These are phyloP conservation scores for Annulohypoxylon nitens DNA, from an alignment of 495 filamentous ascomycete species.

Conservation along the genomic window DNA sequence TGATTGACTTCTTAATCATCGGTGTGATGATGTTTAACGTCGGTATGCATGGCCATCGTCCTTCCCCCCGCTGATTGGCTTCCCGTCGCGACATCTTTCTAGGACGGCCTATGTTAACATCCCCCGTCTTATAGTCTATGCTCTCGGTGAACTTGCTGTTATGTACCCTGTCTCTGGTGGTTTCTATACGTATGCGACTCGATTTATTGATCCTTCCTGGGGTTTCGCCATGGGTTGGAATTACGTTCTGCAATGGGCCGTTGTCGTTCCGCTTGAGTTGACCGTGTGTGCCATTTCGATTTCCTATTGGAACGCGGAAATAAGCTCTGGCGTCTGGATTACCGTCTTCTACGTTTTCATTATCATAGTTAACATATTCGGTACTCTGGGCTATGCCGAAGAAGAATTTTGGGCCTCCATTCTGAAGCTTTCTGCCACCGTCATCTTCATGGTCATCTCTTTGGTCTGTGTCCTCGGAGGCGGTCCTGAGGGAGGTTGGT, in stretches of 20 bases:
- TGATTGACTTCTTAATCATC: constrained; percentile 68
- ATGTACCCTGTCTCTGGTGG: constrained; percentile 75
- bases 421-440: constrained; percentile 71
- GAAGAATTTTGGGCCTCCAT: constrained; percentile 67
- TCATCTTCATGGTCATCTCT: constrained; percentile 79
- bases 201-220: constrained; percentile 81
- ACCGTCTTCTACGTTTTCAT: constrained; percentile 67
- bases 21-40: constrained; percentile 69
- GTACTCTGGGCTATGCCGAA: constrained; percentile 79
- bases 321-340: constrained; percentile 74
- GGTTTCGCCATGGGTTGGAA: constrained; percentile 92
- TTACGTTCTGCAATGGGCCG: constrained; percentile 75
- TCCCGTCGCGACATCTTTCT: not conserved
- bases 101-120: constrained; percentile 14
- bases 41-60: constrained; percentile 42
- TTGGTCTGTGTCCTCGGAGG: constrained; percentile 78
- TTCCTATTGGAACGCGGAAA: constrained; percentile 66
- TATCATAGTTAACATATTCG: constrained; percentile 77
- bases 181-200: constrained; percentile 75
- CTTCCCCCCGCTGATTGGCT: not conserved
- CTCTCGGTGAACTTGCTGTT: constrained; percentile 79
- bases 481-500: constrained; percentile 63
- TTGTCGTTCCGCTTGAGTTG: constrained; percentile 69
- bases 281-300: constrained; percentile 69
- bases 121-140: constrained; percentile 63